Base-by-base conservation (phyloP, 2,329 filamentous ascomycete genomes). In the Domatiomyces catenatus region DNA sequence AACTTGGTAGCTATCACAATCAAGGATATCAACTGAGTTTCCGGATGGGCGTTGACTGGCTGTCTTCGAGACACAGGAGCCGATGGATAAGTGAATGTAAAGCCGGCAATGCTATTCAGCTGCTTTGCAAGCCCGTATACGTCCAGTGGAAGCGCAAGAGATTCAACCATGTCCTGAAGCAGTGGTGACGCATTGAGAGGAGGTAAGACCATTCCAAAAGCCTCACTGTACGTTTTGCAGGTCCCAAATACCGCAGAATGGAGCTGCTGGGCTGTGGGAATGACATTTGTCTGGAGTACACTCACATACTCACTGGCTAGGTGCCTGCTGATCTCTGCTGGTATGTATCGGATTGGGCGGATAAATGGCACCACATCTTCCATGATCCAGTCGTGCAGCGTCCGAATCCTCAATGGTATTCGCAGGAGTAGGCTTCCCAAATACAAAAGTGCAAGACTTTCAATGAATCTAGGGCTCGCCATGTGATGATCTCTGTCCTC, bases 361-460 rank as follows among this genome's bases (percentile, higher is more conserved):
- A 83, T 75, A 64, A 83, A 96, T 0, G 83, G 75, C 22, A 96
- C 73, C 50, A 83, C 76, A 46, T 81, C 81, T 51, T 70, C 70
- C 46, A 75, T 76, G 15, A 77, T 78, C 80, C 85, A 94, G 19
- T 55, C 52, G 52, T 56, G 53, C 47, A 58, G 52, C 8, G 52
- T 55, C 17, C 49, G 50, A 46, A 51, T 50, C 18, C 24, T 50
- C 44, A 10, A 51, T 39, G 22, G 45, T 3, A 1, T 17, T 45
- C 10, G 46, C 18, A 15, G 48, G 26, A 94, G 70, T 45, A 92
- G 61, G 39, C 80, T 80, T 1, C 80, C 89, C 32, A 95, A 66
- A 67, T 95, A 95, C 62, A 85, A 88, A 8, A 94, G 64, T 1
- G 74, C 81, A 48, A 96, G 66, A 0, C 83, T 83, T 58, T 94